Base-by-base conservation (phyloP, 495 filamentous ascomycete genomes). In the Hypoxylon trugodes region DNA sequence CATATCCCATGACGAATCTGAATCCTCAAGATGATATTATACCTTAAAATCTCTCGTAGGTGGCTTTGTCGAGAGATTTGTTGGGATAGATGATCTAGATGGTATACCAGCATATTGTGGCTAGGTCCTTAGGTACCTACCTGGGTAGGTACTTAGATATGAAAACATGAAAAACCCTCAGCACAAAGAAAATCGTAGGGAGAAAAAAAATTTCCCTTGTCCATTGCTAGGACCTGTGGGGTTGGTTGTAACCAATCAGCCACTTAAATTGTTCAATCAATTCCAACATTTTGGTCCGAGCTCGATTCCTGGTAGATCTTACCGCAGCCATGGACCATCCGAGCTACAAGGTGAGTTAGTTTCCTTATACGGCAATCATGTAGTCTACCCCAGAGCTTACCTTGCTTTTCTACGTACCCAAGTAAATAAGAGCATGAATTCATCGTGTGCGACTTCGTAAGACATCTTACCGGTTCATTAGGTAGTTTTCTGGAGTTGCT, bases 221-320 rank as follows among this genome's bases (percentile, higher is more conserved):
- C 37, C 33, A 49, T 28, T 54, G 33, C 62, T 19, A 32, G 49
- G 62, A 60, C 15, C 10, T 33, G 55, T 50, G 62, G 62, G 35
- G 55, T 48, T 15, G 10, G 9, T 38, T 60, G 15, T 43, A 33
- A 18, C 19, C 43, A 12, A 21, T 13, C 13, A 56, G 18, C 54
- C 62, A 66, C 49, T 56, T 12, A 58, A 24, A 42, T 25, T 37
- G 13, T 33, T 26, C 15, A 45, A 48, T 18, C 16, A 40, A 41
- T 63, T 57, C 50, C 43, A 56, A 50, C 18, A 19, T 30, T 51
- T 21, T 63, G 41, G 53, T 22, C 43, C 41, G 48, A 52, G 41
- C 48, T 59, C 37, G 43, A 45, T 18, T 47, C n/a, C 22, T 16
- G 12, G 46, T 30, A 33, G 52, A 53, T 52, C 47, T 25, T 42